Evolutionary conservation across 345 rosid species (phyloP), one percentile per base, ranked within the genome.

Genomic region (Salix viminalis): DNA sequence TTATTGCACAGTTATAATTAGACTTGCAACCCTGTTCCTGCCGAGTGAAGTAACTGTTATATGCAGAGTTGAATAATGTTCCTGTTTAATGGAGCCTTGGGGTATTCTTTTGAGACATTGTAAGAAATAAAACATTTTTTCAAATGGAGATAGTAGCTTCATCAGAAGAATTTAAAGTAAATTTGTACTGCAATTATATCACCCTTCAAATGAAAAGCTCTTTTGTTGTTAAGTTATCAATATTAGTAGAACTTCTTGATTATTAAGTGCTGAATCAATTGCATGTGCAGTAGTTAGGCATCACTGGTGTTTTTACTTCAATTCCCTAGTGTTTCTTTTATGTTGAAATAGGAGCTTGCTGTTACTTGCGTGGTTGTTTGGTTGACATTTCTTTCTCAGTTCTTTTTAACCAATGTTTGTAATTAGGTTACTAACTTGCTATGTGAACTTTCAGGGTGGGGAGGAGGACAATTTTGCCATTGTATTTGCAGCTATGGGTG

Each of bases 401-500:
- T 62, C 46, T 71, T 41, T 71, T 9, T 50, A 50, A 72, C 8
- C 7, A 39, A 37, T 12, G 23, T 36, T 34, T 37, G 7, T 23
- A 58, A 46, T 6, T 34, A 54, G 21, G 18, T 46, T 58, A 34
- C 78, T 73, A 52, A 12, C 72, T 32, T 32, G 46, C 48, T 41
- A 32, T 65, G n/a, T 78, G 50, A 42, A 71, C 70, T 81, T 80
- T 69, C 84, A 95, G 99, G 97, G 84, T 82, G 88, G 68, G 18
- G 97, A 87, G 78, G 98, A 95, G 77, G 98, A 93, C 86, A 95
- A 93, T 80, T 95, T 95, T 84, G 99, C 99, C 32, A 95, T 93
- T 81, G 98, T 95, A 32, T 95, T 95, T 78, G 99, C 99, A 48
- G 99, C 99, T 67, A 93, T 95, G 99, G 97, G 99, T 79, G 99